A percentile compares a stretch with the other conserved stretches of the same genome.
Evolutionary conservation across 352 stramenopile genomes (phyloP).

Genomic region (Globisporangium viniferum): DNA sequence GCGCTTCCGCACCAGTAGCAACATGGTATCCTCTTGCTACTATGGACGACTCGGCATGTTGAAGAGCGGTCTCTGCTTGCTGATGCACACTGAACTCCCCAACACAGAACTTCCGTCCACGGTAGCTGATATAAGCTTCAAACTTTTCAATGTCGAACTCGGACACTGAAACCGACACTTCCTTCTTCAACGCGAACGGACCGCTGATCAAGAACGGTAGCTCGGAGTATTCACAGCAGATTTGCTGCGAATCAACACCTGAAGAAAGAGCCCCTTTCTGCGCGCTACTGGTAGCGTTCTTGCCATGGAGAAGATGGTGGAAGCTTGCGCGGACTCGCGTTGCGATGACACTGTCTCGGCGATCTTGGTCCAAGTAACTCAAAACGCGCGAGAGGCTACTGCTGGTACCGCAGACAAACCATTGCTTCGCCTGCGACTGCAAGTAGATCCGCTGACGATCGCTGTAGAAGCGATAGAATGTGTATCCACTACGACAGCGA

Average conservation of each 20-base stretch:
- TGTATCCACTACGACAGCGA: constrained; percentile 45
- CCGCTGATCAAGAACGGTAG: constrained; percentile 31
- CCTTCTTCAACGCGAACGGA: constrained; percentile 44
- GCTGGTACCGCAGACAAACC: constrained; percentile 31
- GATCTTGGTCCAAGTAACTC: constrained; percentile 48
- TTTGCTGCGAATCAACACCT: constrained; percentile 2
- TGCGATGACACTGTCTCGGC: constrained; percentile 25
- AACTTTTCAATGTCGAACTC: constrained; percentile 48
- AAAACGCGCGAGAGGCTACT: constrained; percentile 38
- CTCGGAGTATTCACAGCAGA: constrained; percentile 37
- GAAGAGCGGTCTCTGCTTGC: constrained; percentile 43
- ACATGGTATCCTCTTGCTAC: constrained; percentile 32
- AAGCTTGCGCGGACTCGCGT: constrained; percentile 35
- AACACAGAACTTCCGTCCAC: constrained; percentile 46
- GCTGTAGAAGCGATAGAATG: constrained; percentile 66
- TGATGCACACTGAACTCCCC: constrained; percentile 45
- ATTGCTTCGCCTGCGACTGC: constrained; percentile 43
- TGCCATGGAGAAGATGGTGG: constrained; percentile 34
- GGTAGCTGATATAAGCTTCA: constrained; percentile 40
- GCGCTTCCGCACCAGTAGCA: constrained; percentile 22
- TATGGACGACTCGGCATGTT: constrained; percentile 34
- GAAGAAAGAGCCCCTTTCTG: neutral
- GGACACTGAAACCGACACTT: constrained; percentile 34
- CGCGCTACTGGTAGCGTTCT: constrained; percentile 6
- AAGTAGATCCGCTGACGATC: constrained; percentile 56